Base-by-base conservation (phyloP, 208 protist species). In the Trypanosoma caninum region DNA sequence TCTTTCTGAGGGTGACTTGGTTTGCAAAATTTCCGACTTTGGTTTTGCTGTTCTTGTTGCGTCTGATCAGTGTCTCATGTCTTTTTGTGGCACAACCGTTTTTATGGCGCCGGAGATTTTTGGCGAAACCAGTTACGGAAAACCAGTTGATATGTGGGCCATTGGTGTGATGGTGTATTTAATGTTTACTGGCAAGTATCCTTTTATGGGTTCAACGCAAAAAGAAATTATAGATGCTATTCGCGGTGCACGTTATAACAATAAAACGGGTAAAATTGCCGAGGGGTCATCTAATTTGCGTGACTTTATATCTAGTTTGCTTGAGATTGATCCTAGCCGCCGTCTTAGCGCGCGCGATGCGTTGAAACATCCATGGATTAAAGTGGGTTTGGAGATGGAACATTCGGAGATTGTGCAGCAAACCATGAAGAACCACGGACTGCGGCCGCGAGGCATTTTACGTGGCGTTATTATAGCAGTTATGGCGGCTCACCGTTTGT, bases 51-150 rank as follows among this genome's bases (percentile, higher is more conserved):
- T 93, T 27, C 61, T 95, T 16, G 82, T 91, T 0, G 82, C 84
- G 9, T 76, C 77, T 37, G 84, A 94, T 33, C 78, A 91, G 52
- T 89, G 83, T 37, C 67, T 94, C 30, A 86, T 75, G 35, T 82
- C 86, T 18, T 93, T 85, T 48, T 95, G 89, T 47, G 91, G 91
- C 20, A 97, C 91, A 13, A 73, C 84, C 47, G 72, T 77, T 28
- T 97, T 87, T 63, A 95, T 97, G 88, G 89, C 91, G 9, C 91
- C 91, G 0, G 91, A 97, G 59, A 93, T 97, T 22, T 73, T 97
- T 30, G 51, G 76, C 6, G 79, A 94, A 41, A 72, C 64, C 34
- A 87, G 85, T 47, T 96, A 96, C 53, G 89, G 88, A 11, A 92
- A 91, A 38, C 83, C 84, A 9, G 89, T 95, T 9, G 92, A 97